phyloP scores from a whole-genome alignment of 257 asterid species.

The Gentiana dahurica region DNA sequence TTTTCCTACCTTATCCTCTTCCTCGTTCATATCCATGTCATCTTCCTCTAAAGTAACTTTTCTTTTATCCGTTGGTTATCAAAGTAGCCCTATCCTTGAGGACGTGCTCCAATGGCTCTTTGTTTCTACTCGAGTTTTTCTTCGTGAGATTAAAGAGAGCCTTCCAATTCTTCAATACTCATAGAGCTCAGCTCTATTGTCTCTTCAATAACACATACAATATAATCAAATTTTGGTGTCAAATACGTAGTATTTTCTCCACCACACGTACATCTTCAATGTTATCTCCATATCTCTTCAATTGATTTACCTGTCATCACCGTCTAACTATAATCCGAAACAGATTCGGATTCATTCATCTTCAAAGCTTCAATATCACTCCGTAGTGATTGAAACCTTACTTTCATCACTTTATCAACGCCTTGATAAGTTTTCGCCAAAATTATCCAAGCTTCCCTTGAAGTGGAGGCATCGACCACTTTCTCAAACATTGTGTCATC shows the following conservation, averaged over 20 bases:
- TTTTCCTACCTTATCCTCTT: background rate
- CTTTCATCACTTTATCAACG: too few species aligned
- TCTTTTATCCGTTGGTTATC: background rate
- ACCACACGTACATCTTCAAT: too few species aligned
- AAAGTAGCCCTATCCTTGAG: background rate
- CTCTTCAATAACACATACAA: background rate
- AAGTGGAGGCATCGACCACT: background rate
- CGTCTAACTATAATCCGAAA: background rate
- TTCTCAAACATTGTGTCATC: background rate
- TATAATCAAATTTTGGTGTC: background rate
- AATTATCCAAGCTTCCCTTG: slow-evolving; percentile 1
- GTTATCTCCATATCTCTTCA: background rate
- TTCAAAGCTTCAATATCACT: too few species aligned
- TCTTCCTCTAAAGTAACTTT: background rate
- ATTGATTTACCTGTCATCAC: background rate
- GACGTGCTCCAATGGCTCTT: background rate
- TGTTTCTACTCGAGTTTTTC: background rate
- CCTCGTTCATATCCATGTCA: background rate
- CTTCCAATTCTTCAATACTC: background rate
- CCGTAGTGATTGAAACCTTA: too few species aligned
- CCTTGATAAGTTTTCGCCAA: background rate
- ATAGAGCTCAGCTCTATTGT: background rate
- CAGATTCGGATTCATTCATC: too few species aligned
- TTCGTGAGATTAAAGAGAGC: background rate
- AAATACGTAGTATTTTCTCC: background rate